Conservation (phyloP, 257 asterid species). For the Ehretia macrophylla region DNA sequence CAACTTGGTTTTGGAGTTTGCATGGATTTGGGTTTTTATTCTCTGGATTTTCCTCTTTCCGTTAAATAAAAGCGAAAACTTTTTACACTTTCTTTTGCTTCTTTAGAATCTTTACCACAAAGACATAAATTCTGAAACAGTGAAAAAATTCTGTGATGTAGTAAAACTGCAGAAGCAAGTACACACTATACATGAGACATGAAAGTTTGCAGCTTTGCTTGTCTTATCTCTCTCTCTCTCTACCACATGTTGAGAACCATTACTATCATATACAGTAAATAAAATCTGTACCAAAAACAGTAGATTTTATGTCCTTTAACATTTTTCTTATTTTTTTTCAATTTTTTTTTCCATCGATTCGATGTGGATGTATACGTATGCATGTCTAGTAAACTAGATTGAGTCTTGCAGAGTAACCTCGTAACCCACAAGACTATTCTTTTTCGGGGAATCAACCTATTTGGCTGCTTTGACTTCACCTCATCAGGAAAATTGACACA, state of each 20-base stretch:
- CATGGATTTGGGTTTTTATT: slow-evolving; percentile 15
- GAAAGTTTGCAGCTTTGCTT: slow-evolving; percentile 54
- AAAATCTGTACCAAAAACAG: neutral
- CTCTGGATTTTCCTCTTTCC: slow-evolving; percentile 9
- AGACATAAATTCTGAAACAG: slow-evolving; percentile 54
- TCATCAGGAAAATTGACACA: too few species aligned
- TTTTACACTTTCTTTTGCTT: slow-evolving; percentile 10
- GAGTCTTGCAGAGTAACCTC: neutral
- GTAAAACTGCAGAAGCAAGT: slow-evolving; percentile 7
- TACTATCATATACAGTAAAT: neutral
- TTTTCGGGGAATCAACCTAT: neutral
- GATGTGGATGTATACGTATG: neutral
- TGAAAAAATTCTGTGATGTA: slow-evolving; percentile 32
- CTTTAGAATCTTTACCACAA: slow-evolving; percentile 32
- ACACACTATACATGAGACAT: slow-evolving; percentile 28
- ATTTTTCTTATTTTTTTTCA: neutral
- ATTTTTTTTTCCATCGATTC: neutral
- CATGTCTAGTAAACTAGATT: neutral
- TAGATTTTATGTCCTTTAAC: neutral
- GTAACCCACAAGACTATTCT: neutral
- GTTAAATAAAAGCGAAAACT: slow-evolving; percentile 12
- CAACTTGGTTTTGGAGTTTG: slow-evolving; percentile 7
- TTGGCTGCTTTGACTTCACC: neutral
- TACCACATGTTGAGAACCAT: neutral
- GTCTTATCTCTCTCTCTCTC: slow-evolving; percentile 16